phyloP scores from a whole-genome alignment of 768 basidiomycete genomes.

The Ramaria sp. region DNA sequence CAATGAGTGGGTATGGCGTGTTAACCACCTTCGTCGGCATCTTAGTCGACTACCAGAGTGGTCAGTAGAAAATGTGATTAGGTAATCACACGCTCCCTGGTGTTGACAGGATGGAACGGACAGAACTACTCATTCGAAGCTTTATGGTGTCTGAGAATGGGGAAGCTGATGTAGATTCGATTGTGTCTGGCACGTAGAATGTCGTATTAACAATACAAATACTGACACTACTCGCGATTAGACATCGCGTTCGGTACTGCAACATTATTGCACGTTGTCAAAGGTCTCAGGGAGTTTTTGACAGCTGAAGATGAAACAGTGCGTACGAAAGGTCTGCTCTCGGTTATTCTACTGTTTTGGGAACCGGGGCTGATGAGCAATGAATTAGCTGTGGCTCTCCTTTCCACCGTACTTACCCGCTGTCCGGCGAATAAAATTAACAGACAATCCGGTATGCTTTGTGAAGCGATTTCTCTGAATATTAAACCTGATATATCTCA shows the following conservation, averaged over 20 bases:
- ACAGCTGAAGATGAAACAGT: constrained; percentile 75
- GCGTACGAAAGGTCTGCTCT: constrained; percentile 60
- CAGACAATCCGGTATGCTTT: constrained; percentile 63
- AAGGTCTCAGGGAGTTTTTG: constrained; percentile 77
- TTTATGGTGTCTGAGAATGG: constrained; percentile 54
- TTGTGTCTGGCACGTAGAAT: constrained; percentile 42
- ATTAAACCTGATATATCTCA: constrained; percentile 20
- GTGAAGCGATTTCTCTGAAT: background rate
- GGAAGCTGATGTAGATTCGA: constrained; percentile 47
- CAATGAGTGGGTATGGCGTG: constrained; percentile 84
- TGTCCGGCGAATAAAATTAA: constrained; percentile 58
- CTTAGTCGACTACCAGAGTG: constrained; percentile 4
- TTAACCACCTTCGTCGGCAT: constrained; percentile 38
- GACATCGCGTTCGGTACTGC: constrained; percentile 43
- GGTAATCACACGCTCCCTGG: background rate
- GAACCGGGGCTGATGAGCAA: background rate
- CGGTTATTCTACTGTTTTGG: background rate
- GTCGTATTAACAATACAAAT: background rate
- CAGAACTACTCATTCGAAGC: constrained; percentile 49
- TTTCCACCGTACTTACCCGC: constrained; percentile 57
- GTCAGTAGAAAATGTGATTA: background rate
- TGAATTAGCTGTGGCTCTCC: constrained; percentile 68
- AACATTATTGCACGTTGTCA: constrained; percentile 69
- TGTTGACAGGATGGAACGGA: constrained; percentile 25
- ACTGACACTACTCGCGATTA: constrained; percentile 14